These are phyloP conservation scores for Amoeboaphelidium protococcarum DNA, from an alignment of 371 early-diverging fungal genomes.

Conservation along the genomic window DNA sequence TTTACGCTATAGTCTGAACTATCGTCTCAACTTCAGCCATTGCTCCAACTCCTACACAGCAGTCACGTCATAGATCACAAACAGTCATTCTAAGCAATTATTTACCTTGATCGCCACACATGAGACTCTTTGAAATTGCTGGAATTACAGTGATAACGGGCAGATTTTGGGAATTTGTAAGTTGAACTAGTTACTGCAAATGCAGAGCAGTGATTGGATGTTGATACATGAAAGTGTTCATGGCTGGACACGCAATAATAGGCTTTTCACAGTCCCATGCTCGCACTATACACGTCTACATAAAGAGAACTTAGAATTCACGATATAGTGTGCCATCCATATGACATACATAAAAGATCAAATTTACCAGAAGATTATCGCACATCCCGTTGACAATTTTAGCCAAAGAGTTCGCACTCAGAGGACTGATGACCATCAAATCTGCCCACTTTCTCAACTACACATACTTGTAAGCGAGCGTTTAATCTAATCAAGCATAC, in stretches of 20 bases:
- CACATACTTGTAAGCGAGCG: background rate
- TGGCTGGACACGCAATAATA: constrained; percentile 64
- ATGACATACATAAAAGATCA: background rate
- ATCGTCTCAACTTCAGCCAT: no score
- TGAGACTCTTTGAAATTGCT: constrained; percentile 59
- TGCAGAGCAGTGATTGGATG: constrained; percentile 66
- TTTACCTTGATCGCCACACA: constrained; percentile 72
- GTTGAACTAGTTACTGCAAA: no score
- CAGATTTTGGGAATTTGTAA: no score
- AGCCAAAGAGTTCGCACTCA: constrained; percentile 80
- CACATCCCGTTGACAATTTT: constrained; percentile 73
- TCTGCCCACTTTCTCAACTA: constrained; percentile 88
- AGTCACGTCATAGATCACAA: background rate
- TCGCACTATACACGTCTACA: constrained; percentile 57
- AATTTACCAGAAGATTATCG: constrained; percentile 58
- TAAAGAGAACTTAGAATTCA: background rate
- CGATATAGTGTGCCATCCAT: background rate
- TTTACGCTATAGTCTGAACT: no score
- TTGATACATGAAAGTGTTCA: constrained; percentile 92
- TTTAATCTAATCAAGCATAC: background rate
- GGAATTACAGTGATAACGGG: constrained; percentile 27
- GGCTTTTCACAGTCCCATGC: constrained; percentile 60
- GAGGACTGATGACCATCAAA: constrained; percentile 54
- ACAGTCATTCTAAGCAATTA: background rate
- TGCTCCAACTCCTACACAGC: background rate